Percentiles rank a stretch among this genome's conserved stretches.
phyloP scores from a whole-genome alignment of 768 basidiomycete species.

The Hygrocybe coccinea region DNA sequence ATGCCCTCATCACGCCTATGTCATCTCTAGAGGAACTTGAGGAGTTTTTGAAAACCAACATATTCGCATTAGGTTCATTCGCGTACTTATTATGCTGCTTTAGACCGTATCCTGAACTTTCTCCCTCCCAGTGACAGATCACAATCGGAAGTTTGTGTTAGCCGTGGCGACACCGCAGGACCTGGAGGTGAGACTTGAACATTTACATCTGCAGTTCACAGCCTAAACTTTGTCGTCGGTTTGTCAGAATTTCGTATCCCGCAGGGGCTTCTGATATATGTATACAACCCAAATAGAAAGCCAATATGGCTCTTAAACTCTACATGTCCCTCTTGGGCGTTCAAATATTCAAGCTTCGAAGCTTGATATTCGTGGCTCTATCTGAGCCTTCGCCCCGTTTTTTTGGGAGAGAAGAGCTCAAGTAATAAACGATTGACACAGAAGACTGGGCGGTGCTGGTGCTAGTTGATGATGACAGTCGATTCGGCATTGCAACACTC shows the following conservation, averaged over 20 bases:
- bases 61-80: slow-evolving; percentile 66
- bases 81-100: neutral
- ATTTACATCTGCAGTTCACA: neutral
- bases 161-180: slow-evolving; percentile 76
- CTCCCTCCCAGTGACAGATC: slow-evolving; percentile 66
- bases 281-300: too few relatives aligned
- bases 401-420: too few relatives aligned
- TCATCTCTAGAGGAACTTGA: slow-evolving; percentile 81
- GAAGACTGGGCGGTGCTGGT: too few relatives aligned
- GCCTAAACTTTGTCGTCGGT: neutral
- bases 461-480: too few relatives aligned
- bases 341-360: too few relatives aligned
- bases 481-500: too few relatives aligned
- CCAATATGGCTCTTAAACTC: too few relatives aligned
- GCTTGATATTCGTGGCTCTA: too few relatives aligned
- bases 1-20: slow-evolving; percentile 75
- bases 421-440: too few relatives aligned
- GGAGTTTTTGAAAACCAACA: slow-evolving; percentile 62
- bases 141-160: slow-evolving; percentile 74
- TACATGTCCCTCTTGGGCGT: too few relatives aligned
- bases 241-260: slow-evolving; percentile 34
- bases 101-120: neutral
- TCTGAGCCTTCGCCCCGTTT: too few relatives aligned
- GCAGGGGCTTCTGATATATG: slow-evolving; percentile 38
- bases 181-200: slow-evolving; percentile 43